phyloP scores from a whole-genome alignment of 2,329 filamentous ascomycete genomes.

The Leptosphaerulina australis region DNA sequence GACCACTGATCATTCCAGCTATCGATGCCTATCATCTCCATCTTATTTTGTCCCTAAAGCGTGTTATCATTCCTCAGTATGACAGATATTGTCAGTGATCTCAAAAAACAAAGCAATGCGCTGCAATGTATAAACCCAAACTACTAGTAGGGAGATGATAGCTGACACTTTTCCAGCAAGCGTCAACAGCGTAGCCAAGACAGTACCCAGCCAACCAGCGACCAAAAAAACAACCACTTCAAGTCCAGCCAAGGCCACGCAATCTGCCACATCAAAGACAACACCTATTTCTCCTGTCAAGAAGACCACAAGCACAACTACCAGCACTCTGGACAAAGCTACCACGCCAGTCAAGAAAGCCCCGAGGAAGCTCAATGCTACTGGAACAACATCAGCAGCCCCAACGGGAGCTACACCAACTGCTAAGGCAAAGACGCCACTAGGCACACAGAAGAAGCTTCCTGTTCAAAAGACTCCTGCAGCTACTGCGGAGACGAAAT shows the following conservation, averaged over 20 bases:
- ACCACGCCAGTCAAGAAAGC: constrained; percentile 35
- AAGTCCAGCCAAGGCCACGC: constrained; percentile 22
- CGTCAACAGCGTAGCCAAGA: constrained; percentile 38
- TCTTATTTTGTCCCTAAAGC: not conserved
- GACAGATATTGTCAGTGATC: constrained; percentile 43
- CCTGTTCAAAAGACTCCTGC: constrained; percentile 9
- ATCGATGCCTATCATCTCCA: not conserved
- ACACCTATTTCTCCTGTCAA: constrained; percentile 21
- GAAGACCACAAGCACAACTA: constrained; percentile 18
- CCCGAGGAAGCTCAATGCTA: constrained; percentile 25
- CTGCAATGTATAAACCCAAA: constrained; percentile 47
- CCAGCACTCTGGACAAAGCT: constrained; percentile 18
- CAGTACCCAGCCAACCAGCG: constrained; percentile 29
- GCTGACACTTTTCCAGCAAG: constrained; percentile 31
- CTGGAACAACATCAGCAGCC: constrained; percentile 13
- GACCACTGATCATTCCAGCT: not conserved
- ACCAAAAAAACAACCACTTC: constrained; percentile 37
- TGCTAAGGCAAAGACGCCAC: constrained; percentile 26
- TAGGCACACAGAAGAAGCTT: constrained; percentile 32
- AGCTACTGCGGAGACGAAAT: constrained; percentile 23
- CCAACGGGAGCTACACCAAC: constrained; percentile 19
- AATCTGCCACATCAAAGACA: constrained; percentile 23
- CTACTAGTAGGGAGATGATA: not conserved
- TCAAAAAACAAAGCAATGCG: constrained; percentile 52
- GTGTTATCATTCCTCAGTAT: constrained; percentile 22